Base-by-base conservation (phyloP, 768 basidiomycete genomes). In the Mycena filopes region DNA sequence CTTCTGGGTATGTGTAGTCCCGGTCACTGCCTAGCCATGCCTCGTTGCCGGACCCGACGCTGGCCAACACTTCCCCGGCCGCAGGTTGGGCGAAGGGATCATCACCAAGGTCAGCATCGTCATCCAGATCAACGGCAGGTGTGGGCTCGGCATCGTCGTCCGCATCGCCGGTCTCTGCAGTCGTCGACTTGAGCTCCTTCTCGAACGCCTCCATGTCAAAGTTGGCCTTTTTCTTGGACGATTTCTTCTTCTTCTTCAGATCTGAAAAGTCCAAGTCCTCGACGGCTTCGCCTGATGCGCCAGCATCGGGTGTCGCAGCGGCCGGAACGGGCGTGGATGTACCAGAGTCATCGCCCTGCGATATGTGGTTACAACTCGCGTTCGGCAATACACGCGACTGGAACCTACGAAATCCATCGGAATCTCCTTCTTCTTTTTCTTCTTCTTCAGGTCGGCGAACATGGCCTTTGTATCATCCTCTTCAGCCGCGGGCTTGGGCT, bases 1-100 rank as follows among this genome's bases (percentile, higher is more conserved):
- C 96, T 86, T 99, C 97, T 57, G 86, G 87, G 76, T 99, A 99
- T n/a, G 89, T 92, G 76, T 98, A 98, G 78, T 99, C 97, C 46
- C 97, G 87, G 78, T 98, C 96, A 68, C 89, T 93, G 74, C 87
- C 87, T 26, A 98, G 84, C 97, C 97, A 99, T 47, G 94, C 87
- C 73, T 95, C 94, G 31, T 83, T 90, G 9, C 92, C 93, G 23
- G 87, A 85, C 69, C 94, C 93, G 1, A 92, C 80, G 28, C 84
- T 86, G 10, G 86, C 81, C 8, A 87, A 85, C 7, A 76, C 84
- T 63, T 89, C 85, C 13, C 81, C 80, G 28, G 72, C 31, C 33
- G 60, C 77, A 16, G 77, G 79, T 64, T 84, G 84, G 8, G 90
- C 88, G 69, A 96, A 97, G 5, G 92, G 91, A 79, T 96, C 91